phyloP scores from a whole-genome alignment of 805 yeast species.

The Wickerhamiella bombiphila region DNA sequence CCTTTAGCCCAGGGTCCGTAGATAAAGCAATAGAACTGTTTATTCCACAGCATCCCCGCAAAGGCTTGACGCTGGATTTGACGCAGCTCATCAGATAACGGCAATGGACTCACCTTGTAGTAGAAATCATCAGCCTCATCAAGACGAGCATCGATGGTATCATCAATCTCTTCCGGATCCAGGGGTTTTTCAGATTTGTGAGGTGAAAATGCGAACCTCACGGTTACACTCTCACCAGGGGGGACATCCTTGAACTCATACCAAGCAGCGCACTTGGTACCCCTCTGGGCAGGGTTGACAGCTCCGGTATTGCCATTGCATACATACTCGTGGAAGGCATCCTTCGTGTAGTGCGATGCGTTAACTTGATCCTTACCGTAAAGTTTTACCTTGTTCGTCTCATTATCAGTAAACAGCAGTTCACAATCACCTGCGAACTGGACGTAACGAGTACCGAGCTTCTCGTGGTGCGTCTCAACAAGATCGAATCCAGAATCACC shows the following conservation, averaged over 20 bases:
- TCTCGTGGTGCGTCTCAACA: conserved; percentile 48
- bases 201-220: conserved; percentile 57
- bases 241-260: conserved; percentile 69
- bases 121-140: conserved; percentile 88
- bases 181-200: conserved; percentile 27
- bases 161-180: conserved; percentile 64
- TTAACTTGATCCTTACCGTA: conserved; percentile 42
- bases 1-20: conserved; percentile 80
- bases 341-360: conserved; percentile 52
- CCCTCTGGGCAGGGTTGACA: conserved; percentile 53
- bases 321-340: conserved; percentile 79
- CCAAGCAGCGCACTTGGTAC: conserved; percentile 81
- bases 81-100: conserved; percentile 64
- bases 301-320: conserved; percentile 44
- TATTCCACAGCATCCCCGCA: conserved; percentile 87
- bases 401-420: conserved; percentile 77
- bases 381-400: conserved; percentile 57
- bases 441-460: conserved; percentile 50
- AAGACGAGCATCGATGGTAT: conserved; percentile 50
- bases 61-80: conserved; percentile 85
- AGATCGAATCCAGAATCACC: too few relatives aligned
- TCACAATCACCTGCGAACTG: conserved; percentile 49
- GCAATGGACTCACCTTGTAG: conserved; percentile 76
- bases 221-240: conserved; percentile 72
- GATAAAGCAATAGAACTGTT: conserved; percentile 77